phyloP scores from a whole-genome alignment of 2,329 filamentous ascomycete species.

The Neocucurbitaria cava region DNA sequence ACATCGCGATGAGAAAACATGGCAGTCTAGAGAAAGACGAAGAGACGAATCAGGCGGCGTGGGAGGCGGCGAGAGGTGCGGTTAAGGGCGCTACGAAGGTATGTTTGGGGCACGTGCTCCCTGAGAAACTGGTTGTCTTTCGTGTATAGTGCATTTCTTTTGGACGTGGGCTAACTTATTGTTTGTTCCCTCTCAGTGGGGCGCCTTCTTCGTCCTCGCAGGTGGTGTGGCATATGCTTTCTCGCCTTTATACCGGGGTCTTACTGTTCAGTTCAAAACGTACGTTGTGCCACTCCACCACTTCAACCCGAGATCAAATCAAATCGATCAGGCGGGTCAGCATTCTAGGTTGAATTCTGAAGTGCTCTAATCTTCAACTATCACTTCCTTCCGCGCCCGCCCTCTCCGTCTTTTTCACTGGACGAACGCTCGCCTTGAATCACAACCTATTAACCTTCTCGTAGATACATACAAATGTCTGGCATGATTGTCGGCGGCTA shows the following conservation, averaged over 20 bases:
- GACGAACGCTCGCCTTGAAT: too few species aligned
- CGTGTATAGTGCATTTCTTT: too few species aligned
- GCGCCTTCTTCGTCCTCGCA: constrained; percentile 67
- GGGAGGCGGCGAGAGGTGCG: constrained; percentile 74
- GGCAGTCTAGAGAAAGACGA: constrained; percentile 65
- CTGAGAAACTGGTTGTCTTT: not conserved
- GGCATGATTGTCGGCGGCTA: constrained; percentile 81
- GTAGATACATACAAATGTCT: constrained; percentile 82
- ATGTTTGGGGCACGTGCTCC: constrained; percentile 27
- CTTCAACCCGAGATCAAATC: too few species aligned
- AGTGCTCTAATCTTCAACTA: too few species aligned
- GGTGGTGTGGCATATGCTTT: constrained; percentile 68
- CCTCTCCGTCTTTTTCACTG: too few species aligned
- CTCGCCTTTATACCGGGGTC: constrained; percentile 74
- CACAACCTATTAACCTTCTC: constrained; percentile 5
- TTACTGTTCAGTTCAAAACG: constrained; percentile 48
- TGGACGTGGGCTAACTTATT: not conserved
- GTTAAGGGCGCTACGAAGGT: constrained; percentile 70
- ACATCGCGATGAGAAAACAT: constrained; percentile 57
- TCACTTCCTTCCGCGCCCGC: too few species aligned
- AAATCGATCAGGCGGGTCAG: too few species aligned
- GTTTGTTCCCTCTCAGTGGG: constrained; percentile 69
- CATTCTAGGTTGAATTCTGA: too few species aligned
- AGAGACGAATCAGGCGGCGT: constrained; percentile 73
- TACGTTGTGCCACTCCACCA: constrained; percentile 20